Evolutionary conservation across 495 filamentous ascomycete genomes (phyloP).

Genomic region (Aspergillus heteromorphus): DNA sequence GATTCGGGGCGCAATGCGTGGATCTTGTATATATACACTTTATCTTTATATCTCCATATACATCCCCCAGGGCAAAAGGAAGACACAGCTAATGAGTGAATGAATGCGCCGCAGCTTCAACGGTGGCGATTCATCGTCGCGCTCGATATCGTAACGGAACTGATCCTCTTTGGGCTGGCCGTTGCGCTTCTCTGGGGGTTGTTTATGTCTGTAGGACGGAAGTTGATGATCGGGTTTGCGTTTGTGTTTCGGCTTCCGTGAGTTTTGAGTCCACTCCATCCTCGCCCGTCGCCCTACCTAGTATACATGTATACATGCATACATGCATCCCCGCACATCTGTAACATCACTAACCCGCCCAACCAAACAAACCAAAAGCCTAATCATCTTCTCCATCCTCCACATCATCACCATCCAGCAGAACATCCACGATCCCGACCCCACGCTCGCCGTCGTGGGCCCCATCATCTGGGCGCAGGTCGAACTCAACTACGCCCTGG

Average conservation of each 20-base stretch:
- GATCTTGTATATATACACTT: conserved; percentile 28
- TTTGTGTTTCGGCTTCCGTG: conserved; percentile 44
- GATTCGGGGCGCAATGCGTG: conserved; percentile 26
- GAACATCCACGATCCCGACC: conserved; percentile 17
- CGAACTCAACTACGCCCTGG: conserved; percentile 40
- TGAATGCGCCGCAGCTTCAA: conserved; percentile 27
- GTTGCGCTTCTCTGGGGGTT: conserved; percentile 36
- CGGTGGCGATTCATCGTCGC: conserved; percentile 41
- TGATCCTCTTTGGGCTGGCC: conserved; percentile 34
- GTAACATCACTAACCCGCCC: background rate
- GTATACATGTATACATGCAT: no score
- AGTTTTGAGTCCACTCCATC: conserved; percentile 7
- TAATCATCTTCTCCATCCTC: conserved; percentile 28
- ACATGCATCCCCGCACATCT: no score
- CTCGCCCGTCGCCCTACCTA: background rate
- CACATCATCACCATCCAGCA: conserved; percentile 22
- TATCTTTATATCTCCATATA: background rate
- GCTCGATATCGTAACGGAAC: conserved; percentile 40
- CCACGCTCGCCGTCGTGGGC: conserved; percentile 32
- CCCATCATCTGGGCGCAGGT: conserved; percentile 40
- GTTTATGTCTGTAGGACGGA: conserved; percentile 35
- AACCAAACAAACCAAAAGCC: conserved; percentile 18
- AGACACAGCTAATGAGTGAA: no score
- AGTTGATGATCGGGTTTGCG: conserved; percentile 38
- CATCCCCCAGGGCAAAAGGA: no score